Evolutionary conservation across 192 early-diverging fungal genomes (phyloP).

Genomic region (Gonapodya prolifera): DNA sequence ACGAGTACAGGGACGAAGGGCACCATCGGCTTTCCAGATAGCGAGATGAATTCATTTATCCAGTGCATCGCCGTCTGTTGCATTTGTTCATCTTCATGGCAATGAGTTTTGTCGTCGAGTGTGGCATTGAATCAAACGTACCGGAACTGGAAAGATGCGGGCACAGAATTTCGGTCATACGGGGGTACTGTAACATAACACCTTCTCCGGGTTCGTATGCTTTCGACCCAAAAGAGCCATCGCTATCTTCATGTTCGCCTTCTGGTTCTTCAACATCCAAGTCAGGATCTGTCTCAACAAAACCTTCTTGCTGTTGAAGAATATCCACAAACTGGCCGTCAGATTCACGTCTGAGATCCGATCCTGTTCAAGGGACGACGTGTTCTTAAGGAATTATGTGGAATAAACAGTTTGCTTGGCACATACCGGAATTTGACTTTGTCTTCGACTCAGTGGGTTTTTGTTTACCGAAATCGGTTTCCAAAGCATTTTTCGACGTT

Average conservation of each 20-base stretch:
- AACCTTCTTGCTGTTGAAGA: neutral
- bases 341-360: neutral
- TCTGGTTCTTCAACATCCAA: neutral
- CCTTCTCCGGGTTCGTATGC: slow-evolving; percentile 62
- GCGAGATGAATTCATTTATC: slow-evolving; percentile 77
- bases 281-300: neutral
- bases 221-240: neutral
- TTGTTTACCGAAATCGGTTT: no score
- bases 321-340: neutral
- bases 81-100: slow-evolving; percentile 60
- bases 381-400: no score
- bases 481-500: neutral
- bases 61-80: slow-evolving; percentile 85
- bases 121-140: no score
- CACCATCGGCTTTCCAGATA: slow-evolving; percentile 73
- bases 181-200: slow-evolving; percentile 69
- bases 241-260: neutral
- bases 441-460: no score
- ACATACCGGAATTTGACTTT: neutral
- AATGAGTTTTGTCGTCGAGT: no score
- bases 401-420: neutral
- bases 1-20: slow-evolving; percentile 70
- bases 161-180: slow-evolving; percentile 69
- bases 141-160: slow-evolving; percentile 61
- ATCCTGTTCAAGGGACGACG: no score